These are phyloP conservation scores for Chaetomium tenue DNA, from an alignment of 495 filamentous ascomycete species.

Conservation along the genomic window DNA sequence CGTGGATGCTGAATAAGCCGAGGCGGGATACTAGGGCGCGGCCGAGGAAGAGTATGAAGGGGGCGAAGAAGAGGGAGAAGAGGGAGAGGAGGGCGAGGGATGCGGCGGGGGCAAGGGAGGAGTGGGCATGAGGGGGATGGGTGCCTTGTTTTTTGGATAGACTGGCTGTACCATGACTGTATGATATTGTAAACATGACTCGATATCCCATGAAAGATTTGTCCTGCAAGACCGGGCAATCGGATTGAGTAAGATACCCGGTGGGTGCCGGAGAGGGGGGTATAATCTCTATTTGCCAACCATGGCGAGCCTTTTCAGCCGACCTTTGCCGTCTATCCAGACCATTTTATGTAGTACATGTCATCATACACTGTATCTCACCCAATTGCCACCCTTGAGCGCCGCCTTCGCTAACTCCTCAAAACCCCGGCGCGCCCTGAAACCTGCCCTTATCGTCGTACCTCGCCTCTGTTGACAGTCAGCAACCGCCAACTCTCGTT, in stretches of 20 bases:
- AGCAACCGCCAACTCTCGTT: no score
- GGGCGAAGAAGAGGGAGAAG: slow-evolving; percentile 54
- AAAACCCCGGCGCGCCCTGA: slow-evolving; percentile 23
- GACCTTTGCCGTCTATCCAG: background rate
- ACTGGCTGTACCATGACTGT: background rate
- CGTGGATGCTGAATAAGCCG: slow-evolving; percentile 55
- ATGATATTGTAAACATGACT: background rate
- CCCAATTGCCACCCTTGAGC: no score
- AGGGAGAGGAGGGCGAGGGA: slow-evolving; percentile 23
- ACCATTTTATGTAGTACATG: slow-evolving; percentile 2
- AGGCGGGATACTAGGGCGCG: slow-evolving; percentile 33
- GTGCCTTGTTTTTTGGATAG: background rate
- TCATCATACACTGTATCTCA: slow-evolving; percentile 3
- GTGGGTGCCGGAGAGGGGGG: slow-evolving; percentile 2
- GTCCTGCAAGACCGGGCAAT: background rate
- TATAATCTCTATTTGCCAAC: slow-evolving; percentile 5
- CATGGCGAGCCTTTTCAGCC: background rate
- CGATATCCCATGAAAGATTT: background rate
- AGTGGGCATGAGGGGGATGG: background rate
- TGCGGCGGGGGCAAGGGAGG: background rate
- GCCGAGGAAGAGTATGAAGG: slow-evolving; percentile 60
- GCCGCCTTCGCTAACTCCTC: background rate
- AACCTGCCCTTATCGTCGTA: slow-evolving; percentile 76
- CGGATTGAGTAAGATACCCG: background rate
- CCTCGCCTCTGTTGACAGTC: slow-evolving; percentile 62